Conservation (phyloP, 768 basidiomycete genomes). For the Krasilnikovozyma curviuscula region DNA sequence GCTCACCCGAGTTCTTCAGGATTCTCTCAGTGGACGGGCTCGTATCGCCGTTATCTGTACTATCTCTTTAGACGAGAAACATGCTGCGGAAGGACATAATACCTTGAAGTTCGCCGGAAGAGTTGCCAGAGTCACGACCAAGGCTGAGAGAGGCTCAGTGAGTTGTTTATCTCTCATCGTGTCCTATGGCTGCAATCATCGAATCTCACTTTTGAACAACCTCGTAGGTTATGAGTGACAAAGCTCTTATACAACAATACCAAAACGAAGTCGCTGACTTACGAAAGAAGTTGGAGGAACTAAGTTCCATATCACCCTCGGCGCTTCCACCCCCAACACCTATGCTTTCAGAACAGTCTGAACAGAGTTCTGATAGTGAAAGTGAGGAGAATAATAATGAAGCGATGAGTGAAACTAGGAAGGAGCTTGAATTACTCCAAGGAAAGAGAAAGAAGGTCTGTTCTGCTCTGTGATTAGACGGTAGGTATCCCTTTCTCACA, state of each 20-base stretch:
- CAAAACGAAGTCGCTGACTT: constrained; percentile 26
- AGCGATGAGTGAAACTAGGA: constrained; percentile 2
- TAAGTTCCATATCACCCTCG: constrained; percentile 4
- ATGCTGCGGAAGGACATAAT: constrained; percentile 24
- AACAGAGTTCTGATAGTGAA: background rate
- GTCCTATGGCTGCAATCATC: background rate
- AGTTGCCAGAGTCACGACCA: constrained; percentile 26
- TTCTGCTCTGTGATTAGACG: background rate
- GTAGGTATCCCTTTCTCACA: background rate
- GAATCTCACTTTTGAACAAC: background rate
- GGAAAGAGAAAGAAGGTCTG: background rate
- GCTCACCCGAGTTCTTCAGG: constrained; percentile 26
- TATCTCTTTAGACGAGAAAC: constrained; percentile 19
- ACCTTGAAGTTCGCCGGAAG: constrained; percentile 27
- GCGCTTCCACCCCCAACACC: background rate
- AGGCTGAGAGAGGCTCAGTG: constrained; percentile 25
- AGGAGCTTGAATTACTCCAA: background rate
- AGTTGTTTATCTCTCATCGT: constrained; percentile 5
- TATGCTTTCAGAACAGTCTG: background rate
- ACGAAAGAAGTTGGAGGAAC: constrained; percentile 14
- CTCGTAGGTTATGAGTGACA: constrained; percentile 19
- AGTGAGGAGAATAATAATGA: background rate
- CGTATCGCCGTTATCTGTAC: constrained; percentile 29
- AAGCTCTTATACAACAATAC: constrained; percentile 24
- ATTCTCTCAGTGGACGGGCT: constrained; percentile 26